Evolutionary conservation across 2,329 filamentous ascomycete species (phyloP), one percentile per base, ranked within the genome.

Genomic region (Ophiostoma himal-ulmi): DNA sequence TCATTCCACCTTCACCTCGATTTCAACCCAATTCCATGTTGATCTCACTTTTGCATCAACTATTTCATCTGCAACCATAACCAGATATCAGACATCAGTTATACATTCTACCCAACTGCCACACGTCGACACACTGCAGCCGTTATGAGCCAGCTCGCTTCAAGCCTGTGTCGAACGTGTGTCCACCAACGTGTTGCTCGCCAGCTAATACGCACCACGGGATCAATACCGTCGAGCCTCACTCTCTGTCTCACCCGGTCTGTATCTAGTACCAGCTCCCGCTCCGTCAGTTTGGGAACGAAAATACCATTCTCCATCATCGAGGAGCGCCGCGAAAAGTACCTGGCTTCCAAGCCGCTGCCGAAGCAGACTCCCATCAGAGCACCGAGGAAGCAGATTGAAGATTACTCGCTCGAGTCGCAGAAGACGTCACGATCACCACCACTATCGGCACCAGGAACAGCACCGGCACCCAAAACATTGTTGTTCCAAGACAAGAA

Each of bases 61-160:
- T 20, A 39, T 30, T 30, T 30, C 7, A 48, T 17, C 7, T 6
- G 4, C 44, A n/a, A n/a, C 20, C n/a, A 14, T 48, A n/a, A n/a
- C 17, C 17, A 48, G 17, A 6, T n/a, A 48, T 20, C 17, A 48
- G 17, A 6, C 8, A 48, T 20, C 44, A n/a, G n/a, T 7, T 48
- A 8, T 39, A 1, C 13, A 13, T 10, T 39, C 1, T 39, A 13
- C 37, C 10, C 20, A n/a, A 20, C 44, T 48, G 5, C 5, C n/a
- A 48, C 44, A 48, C 1, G 6, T 20, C 5, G 3, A 54, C 36
- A 41, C n/a, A 39, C 62, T 13, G 20, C 62, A 65, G 62, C 36
- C 62, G 62, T 36, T 65, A 65, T 65, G 62, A 65, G 36, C 62
- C 62, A 22, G 62, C 36, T 65, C 36, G 62, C 20, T n/a, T 36